Evolutionary conservation across 1,284 basidiomycete genomes (phyloP), one percentile per base, ranked within the genome.

Genomic region (Golubevia sp.): DNA sequence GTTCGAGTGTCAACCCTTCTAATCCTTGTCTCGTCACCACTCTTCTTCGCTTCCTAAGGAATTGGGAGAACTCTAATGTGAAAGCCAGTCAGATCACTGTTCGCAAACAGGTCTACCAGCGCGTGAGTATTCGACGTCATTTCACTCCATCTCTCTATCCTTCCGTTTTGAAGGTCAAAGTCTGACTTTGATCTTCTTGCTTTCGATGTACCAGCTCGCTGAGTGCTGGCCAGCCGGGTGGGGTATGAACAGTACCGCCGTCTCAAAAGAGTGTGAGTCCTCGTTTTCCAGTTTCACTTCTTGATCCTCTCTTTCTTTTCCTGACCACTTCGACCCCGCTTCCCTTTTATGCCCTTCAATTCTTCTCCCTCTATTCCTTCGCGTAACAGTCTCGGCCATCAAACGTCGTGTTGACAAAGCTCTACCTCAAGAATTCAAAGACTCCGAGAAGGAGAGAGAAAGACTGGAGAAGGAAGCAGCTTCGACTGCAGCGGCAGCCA

Each of bases 21-120:
- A 23, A 18, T 6, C 13, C 55, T 56, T 61, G 23, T 25, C 2
- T 7, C 6, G 55, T 49, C 59, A 4, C 58, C 23, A 56, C 58
- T 55, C 7, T 23, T 20, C 30, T 30, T 59, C 8, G 4, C 11
- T 49, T 25, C 52, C 15, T 44, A 27, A 71, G 62, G 55, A 70
- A 69, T 64, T 68, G 79, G 11, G 79, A 82, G 52, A 74, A 71
- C 30, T 62, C 71, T 49, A 58, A 67, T 3, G 74, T 81, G 55
- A 67, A 72, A 44, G 67, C 68, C 58, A 77, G 75, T 70, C 73
- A 81, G 58, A 76, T 82, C 64, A 77, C 72, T 49, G 71, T 72
- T 3, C 71, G 79, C 18, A 82, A 82, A 51, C 63, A 70, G 13
- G 62, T 76, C 51, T 82, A 82, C 71, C 77, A 79, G 62, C 6